These are phyloP conservation scores for Cladophialophora yegresii DNA, from an alignment of 2,329 filamentous ascomycete genomes.

Conservation along the genomic window DNA sequence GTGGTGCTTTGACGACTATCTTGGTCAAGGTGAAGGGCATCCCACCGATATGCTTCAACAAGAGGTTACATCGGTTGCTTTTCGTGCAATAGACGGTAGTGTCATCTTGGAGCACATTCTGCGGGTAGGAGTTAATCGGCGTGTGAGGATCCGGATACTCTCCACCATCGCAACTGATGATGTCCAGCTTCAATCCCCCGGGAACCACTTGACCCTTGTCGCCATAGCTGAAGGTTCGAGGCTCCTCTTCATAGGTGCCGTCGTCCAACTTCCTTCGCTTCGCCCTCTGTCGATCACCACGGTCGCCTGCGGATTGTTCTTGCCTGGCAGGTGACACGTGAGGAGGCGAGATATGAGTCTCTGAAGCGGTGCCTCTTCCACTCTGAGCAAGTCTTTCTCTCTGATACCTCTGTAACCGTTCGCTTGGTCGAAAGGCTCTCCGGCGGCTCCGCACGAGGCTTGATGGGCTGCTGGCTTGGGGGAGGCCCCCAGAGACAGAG, in stretches of 20 bases:
- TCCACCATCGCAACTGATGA: constrained; percentile 86
- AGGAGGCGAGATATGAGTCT: constrained; percentile 16
- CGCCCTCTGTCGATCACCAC: constrained; percentile 50
- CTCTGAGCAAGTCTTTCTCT: constrained; percentile 29
- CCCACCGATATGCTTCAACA: constrained; percentile 77
- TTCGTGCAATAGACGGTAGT: constrained; percentile 87
- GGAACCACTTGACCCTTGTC: constrained; percentile 84
- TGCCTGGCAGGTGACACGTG: constrained; percentile 15
- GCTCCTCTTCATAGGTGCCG: constrained; percentile 55
- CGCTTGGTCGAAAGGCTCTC: constrained; percentile 38
- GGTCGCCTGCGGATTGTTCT: constrained; percentile 21
- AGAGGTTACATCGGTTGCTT: constrained; percentile 80
- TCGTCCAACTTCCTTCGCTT: constrained; percentile 73
- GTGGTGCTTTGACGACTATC: constrained; percentile 82
- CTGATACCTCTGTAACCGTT: constrained; percentile 34
- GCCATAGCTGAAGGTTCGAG: constrained; percentile 73
- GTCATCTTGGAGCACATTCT: constrained; percentile 83
- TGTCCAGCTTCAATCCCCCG: constrained; percentile 79
- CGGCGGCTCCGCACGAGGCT: constrained; percentile 34
- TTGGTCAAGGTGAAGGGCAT: constrained; percentile 82
- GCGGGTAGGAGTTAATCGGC: constrained; percentile 62
- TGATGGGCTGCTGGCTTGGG: constrained; percentile 23
- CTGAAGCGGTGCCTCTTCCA: constrained; percentile 27
- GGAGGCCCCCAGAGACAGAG: constrained; percentile 12
- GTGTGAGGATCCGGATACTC: constrained; percentile 61